phyloP scores from a whole-genome alignment of 257 asterid species.

The Handroanthus guayacan region DNA sequence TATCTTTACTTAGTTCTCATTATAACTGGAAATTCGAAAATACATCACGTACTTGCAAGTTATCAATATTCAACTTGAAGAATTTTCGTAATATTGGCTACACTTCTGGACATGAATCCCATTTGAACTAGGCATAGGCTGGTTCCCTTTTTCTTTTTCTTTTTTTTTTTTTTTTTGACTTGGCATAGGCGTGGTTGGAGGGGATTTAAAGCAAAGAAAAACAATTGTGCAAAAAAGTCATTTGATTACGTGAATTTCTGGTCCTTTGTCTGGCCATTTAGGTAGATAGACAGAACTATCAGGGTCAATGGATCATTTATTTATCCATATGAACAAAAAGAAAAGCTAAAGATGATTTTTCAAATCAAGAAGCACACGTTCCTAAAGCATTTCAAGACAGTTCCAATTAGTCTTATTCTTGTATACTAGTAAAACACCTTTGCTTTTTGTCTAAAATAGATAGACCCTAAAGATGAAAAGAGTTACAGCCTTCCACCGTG shows the following conservation, averaged over 20 bases:
- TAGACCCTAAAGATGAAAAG: neutral
- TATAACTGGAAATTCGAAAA: conserved; percentile 5
- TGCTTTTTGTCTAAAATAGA: conserved; percentile 18
- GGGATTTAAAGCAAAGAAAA: conserved; percentile 33
- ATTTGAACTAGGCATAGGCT: conserved; percentile 5
- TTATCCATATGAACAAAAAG: conserved; percentile 12
- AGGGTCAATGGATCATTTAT: conserved; percentile 25
- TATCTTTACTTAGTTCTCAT: conserved; percentile 27
- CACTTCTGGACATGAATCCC: conserved; percentile 28
- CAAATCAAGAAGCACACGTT: conserved; percentile 37
- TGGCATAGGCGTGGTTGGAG: conserved; percentile 33
- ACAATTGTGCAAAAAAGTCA: conserved; percentile 38
- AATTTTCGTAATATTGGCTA: conserved; percentile 38
- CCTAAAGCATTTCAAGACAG: conserved; percentile 41
- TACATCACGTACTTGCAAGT: conserved; percentile 3
- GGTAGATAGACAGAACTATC: conserved; percentile 15
- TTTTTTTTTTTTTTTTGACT: neutral
- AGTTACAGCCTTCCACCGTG: neutral
- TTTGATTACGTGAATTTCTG: conserved; percentile 47
- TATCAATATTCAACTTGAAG: neutral
- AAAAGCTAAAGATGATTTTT: conserved; percentile 24
- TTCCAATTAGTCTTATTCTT: conserved; percentile 43
- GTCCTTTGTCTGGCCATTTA: conserved; percentile 19
- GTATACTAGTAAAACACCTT: conserved; percentile 25
- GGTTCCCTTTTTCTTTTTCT: no score